These are phyloP conservation scores for Helotiales sp. DNA, from an alignment of 2,329 filamentous ascomycete genomes.

Conservation along the genomic window DNA sequence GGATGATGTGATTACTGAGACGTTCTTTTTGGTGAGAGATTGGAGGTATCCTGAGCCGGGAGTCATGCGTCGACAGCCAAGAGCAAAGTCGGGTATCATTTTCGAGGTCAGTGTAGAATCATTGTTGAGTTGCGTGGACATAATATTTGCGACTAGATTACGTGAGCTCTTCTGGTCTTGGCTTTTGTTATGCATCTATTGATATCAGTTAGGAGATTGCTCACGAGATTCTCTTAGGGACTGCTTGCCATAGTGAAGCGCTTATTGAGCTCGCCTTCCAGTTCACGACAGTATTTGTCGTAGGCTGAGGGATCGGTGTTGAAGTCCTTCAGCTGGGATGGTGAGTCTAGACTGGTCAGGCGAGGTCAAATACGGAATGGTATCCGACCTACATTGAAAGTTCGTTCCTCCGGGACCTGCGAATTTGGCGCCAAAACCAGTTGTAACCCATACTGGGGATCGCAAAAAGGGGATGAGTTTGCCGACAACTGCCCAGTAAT, in stretches of 20 bases:
- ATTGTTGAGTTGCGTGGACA: conserved; percentile 28
- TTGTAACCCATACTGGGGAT: conserved; percentile 59
- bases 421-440: conserved; percentile 37
- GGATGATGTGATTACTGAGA: conserved; percentile 29
- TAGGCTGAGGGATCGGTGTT: conserved; percentile 33
- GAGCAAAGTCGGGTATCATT: conserved; percentile 38
- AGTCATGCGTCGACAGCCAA: conserved; percentile 50
- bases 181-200: conserved; percentile 28
- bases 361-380: not conserved
- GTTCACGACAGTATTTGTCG: conserved; percentile 26
- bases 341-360: conserved; percentile 17
- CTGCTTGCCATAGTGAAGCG: conserved; percentile 36
- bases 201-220: not conserved
- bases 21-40: conserved; percentile 48
- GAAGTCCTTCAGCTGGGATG: conserved; percentile 31
- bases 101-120: conserved; percentile 24
- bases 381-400: conserved; percentile 21
- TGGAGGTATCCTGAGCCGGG: conserved; percentile 51
- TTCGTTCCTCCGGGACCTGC: conserved; percentile 32
- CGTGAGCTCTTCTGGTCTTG: conserved; percentile 30
- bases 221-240: too few species aligned
- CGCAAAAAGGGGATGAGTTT: conserved; percentile 61
- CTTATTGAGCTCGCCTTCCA: conserved; percentile 39
- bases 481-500: conserved; percentile 46
- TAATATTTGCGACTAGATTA: conserved; percentile 21